These are phyloP conservation scores for Casuarina glauca DNA, from an alignment of 306 rosid genomes.

Conservation along the genomic window DNA sequence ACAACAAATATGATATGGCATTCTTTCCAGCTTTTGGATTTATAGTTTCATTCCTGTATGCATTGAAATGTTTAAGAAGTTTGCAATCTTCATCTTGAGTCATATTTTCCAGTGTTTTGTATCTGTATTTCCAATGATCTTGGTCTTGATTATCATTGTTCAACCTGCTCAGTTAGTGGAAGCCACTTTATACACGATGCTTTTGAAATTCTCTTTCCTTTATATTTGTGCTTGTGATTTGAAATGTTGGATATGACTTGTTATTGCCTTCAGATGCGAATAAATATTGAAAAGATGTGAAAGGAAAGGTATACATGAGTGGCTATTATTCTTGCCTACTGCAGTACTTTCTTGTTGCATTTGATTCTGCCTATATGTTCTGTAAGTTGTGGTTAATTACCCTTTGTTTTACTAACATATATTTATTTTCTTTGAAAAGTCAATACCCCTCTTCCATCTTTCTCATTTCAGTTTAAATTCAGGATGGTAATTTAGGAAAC, in stretches of 20 bases:
- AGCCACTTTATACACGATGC: neutral
- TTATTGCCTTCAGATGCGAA: neutral
- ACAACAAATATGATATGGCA: conserved; percentile 13
- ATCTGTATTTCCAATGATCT: conserved; percentile 9
- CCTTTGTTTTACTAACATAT: neutral
- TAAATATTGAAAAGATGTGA: neutral
- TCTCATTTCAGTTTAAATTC: neutral
- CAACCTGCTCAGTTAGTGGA: conserved; percentile 10
- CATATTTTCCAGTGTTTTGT: conserved; percentile 13
- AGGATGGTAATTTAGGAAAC: neutral
- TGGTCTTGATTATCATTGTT: conserved; percentile 18
- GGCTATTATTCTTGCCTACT: neutral
- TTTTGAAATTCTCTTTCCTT: conserved; percentile 10
- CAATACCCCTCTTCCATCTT: neutral
- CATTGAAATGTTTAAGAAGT: neutral
- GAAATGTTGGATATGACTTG: conserved; percentile 4
- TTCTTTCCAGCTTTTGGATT: conserved; percentile 11
- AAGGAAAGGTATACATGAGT: neutral
- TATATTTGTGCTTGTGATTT: neutral
- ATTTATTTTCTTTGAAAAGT: neutral
- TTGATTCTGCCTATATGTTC: neutral
- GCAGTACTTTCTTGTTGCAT: neutral
- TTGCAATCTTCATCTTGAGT: conserved; percentile 7
- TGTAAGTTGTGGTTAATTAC: neutral
- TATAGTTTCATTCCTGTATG: neutral